Evolutionary conservation across 2,329 filamentous ascomycete species (phyloP), one percentile per base, ranked within the genome.

Genomic region (Cladophialophora psammophila): DNA sequence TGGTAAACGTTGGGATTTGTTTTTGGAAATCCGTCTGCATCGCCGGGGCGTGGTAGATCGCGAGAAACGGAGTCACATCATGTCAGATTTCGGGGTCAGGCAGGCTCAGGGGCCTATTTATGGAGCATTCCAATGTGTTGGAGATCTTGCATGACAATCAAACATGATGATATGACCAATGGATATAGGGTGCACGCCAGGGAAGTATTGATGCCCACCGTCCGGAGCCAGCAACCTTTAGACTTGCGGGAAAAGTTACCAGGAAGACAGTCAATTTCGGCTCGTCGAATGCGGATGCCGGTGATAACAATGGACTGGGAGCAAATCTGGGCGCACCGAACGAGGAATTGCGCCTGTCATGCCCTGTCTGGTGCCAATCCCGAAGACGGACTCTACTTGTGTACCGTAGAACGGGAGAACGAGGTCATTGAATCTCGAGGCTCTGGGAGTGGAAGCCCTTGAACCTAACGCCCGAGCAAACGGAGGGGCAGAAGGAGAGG

Each of bases 131-230:
- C 45, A 31, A 50, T 12, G 45, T 50, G 45, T 20, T 26, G 45
- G 20, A 10, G 45, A 50, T 50, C 20, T 50, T 50, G 45, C 45
- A 50, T 50, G 45, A 50, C 18, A 50, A 50, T 50, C 18, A 50
- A 50, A 26, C 45, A 50, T 50, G 45, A 50, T 31, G 45, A 50
- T 50, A 50, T 50, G 45, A 50, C 45, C 45, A 50, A 50, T 50
- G 45, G 18, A 50, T 8, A 48, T 4, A 26, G 20, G 45, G 10
- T 18, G 26, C 45, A 12, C 26, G 10, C 18, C 45, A 12, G 18
- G 20, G 45, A 26, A 31, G 26, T 1, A 12, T 50, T 5, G 20
- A 50, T 13, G 10, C 18, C 18, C 45, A 26, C 9, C 45, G 8
- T 26, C 18, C 12, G 5, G 26, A 12, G 18, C 26, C 42, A 18